Evolutionary conservation across 441 rosid species (phyloP), one percentile per base, ranked within the genome.

Genomic region (Dalechampia spathulata): DNA sequence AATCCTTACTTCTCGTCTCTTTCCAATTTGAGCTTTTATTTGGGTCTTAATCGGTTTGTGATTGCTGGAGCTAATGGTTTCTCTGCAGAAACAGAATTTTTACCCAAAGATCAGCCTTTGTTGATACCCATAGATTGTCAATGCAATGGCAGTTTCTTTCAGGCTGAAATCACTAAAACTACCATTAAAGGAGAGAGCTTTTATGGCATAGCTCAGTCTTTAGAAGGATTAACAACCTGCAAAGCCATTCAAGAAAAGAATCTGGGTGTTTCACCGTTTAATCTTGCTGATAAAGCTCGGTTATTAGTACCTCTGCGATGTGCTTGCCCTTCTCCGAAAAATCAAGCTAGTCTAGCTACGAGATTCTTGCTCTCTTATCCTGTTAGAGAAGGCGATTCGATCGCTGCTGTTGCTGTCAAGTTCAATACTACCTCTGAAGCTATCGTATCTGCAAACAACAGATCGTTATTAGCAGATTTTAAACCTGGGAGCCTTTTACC

Each of bases 161-260:
- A 72, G 67, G 87, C 97, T 25, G 67, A 61, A 49, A 50, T 82
- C 34, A 61, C 66, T 7, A 83, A 70, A 62, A 78, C 76, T n/a
- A 62, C 80, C 17, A 49, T 71, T 30, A 70, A 72, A 63, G 88
- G 96, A 13, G 92, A 85, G 71, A 81, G 77, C 44, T 81, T 90
- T 67, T 55, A 60, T 57, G 52, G 77, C 61, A 74, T 90, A 58
- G 69, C 88, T 26, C 75, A 74, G 52, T 80, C 94, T 5, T 67
- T 87, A 2, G 81, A 80, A 62, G 94, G 96, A 62, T 73, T 90
- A 63, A 85, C 92, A 34, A 69, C 86, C 26, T 87, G 89, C 74
- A 67, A 67, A 49, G 87, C 86, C 4, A 74, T 87, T 52, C 58
- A 68, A 52, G 78, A 70, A 38, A 73, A 68, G 54, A 87, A 87